These are phyloP conservation scores for Ogataea minuta DNA, from an alignment of 805 yeast species.

Conservation along the genomic window DNA sequence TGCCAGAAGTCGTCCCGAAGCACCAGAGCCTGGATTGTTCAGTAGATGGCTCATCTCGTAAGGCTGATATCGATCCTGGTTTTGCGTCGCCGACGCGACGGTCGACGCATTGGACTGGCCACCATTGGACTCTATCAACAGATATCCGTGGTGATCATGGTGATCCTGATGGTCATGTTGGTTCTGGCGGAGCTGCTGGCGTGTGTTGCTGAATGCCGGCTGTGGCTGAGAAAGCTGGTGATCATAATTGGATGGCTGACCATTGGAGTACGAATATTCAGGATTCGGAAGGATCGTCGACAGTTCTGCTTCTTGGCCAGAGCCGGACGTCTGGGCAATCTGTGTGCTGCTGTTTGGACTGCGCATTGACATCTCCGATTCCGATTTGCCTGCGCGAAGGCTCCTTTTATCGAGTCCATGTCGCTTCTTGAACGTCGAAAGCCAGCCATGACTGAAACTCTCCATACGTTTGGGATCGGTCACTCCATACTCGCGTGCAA, in stretches of 20 bases:
- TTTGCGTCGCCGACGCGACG: slow-evolving; percentile 1
- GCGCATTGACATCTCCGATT: slow-evolving; percentile 1
- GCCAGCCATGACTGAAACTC: slow-evolving; percentile 62
- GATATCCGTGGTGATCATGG: slow-evolving; percentile 20
- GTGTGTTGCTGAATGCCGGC: slow-evolving; percentile 11
- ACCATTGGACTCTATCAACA: slow-evolving; percentile 14
- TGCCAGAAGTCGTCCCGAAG: slow-evolving; percentile 9
- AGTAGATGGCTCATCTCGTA: slow-evolving; percentile 19
- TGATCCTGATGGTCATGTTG: slow-evolving; percentile 11
- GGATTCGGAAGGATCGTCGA: slow-evolving; percentile 17
- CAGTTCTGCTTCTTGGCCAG: slow-evolving; percentile 8
- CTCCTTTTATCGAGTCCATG: slow-evolving; percentile 36
- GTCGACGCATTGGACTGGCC: slow-evolving; percentile 5
- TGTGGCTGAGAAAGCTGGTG: slow-evolving; percentile 17
- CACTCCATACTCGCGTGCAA: slow-evolving; percentile 55
- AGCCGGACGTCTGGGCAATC: background rate
- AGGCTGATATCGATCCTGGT: slow-evolving; percentile 17
- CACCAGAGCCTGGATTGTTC: slow-evolving; percentile 10
- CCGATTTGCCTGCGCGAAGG: slow-evolving; percentile 9
- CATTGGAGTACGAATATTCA: slow-evolving; percentile 13
- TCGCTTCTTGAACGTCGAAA: slow-evolving; percentile 57
- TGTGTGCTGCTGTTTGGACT: background rate
- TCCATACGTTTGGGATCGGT: slow-evolving; percentile 57
- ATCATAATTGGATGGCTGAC: slow-evolving; percentile 9
- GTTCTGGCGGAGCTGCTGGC: slow-evolving; percentile 13